Conservation (phyloP, 257 asterid species). For the Petrea volubilis region DNA sequence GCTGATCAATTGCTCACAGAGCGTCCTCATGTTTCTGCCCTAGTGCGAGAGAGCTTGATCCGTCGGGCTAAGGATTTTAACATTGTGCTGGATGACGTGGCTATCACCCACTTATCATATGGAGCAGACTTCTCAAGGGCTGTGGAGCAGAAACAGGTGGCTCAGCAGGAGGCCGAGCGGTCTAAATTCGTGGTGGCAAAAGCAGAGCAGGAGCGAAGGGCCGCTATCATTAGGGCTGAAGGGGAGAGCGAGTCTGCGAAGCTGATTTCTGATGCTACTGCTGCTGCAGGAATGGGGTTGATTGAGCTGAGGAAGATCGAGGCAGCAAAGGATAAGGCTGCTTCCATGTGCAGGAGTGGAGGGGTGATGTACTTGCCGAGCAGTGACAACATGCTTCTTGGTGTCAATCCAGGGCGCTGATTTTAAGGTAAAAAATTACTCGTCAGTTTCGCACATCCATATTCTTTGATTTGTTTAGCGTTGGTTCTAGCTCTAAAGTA, state of each 20-base stretch:
- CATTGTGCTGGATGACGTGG: slow-evolving; percentile 17
- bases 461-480: no score
- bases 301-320: slow-evolving; percentile 49
- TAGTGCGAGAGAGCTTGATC: slow-evolving; percentile 44
- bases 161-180: slow-evolving; percentile 75
- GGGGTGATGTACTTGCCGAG: slow-evolving; percentile 31
- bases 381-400: slow-evolving; percentile 22
- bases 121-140: no score
- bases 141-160: slow-evolving; percentile 75
- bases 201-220: slow-evolving; percentile 48
- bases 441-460: no score
- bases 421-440: background rate
- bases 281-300: slow-evolving; percentile 38
- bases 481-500: no score
- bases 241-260: slow-evolving; percentile 46
- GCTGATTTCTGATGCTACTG: slow-evolving; percentile 45
- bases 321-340: slow-evolving; percentile 39
- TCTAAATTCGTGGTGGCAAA: slow-evolving; percentile 64
- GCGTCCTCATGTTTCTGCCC: slow-evolving; percentile 62
- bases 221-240: slow-evolving; percentile 42
- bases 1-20: slow-evolving; percentile 69
- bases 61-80: slow-evolving; percentile 58
- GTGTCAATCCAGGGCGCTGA: slow-evolving; percentile 19
- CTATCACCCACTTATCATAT: no score
- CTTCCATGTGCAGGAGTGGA: slow-evolving; percentile 30